phyloP scores from a whole-genome alignment of 768 basidiomycete species.

The Auriculariales sp. region DNA sequence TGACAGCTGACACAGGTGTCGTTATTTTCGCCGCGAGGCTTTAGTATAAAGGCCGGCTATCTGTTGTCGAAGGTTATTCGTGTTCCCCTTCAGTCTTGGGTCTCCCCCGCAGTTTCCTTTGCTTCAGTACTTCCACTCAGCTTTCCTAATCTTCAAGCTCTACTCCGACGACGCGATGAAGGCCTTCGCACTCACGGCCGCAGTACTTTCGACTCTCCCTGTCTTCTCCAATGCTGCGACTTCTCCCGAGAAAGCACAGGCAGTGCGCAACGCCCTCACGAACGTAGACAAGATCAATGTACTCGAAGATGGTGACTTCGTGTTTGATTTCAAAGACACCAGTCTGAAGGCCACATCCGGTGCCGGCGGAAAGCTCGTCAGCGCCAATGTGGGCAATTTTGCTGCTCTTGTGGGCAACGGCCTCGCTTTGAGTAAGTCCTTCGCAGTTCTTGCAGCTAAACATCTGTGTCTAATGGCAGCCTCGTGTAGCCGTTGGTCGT shows the following conservation, averaged over 20 bases:
- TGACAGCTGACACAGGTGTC: too few species aligned
- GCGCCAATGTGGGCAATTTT: conserved; percentile 14
- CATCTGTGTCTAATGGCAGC: background rate
- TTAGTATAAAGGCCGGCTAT: too few species aligned
- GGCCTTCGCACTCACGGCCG: background rate
- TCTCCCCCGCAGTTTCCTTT: too few species aligned
- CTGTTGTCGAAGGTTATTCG: too few species aligned
- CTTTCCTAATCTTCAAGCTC: too few species aligned
- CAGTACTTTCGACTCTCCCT: background rate
- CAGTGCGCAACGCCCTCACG: background rate
- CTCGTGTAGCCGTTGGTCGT: conserved; percentile 4
- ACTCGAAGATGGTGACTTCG: conserved; percentile 4
- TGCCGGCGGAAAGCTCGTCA: conserved; percentile 13
- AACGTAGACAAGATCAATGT: background rate
- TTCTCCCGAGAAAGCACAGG: background rate
- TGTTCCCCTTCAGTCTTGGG: too few species aligned
- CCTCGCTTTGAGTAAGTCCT: background rate
- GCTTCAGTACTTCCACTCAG: too few species aligned
- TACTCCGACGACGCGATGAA: too few species aligned
- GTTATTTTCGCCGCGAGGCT: too few species aligned
- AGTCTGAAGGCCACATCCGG: conserved; percentile 9
- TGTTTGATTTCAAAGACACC: conserved; percentile 16
- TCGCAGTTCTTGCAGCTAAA: background rate
- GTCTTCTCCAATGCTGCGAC: background rate
- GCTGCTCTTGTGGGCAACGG: conserved; percentile 16